Conservation (phyloP, 148 eudicot genomes). For the Talinum fruticosum region DNA sequence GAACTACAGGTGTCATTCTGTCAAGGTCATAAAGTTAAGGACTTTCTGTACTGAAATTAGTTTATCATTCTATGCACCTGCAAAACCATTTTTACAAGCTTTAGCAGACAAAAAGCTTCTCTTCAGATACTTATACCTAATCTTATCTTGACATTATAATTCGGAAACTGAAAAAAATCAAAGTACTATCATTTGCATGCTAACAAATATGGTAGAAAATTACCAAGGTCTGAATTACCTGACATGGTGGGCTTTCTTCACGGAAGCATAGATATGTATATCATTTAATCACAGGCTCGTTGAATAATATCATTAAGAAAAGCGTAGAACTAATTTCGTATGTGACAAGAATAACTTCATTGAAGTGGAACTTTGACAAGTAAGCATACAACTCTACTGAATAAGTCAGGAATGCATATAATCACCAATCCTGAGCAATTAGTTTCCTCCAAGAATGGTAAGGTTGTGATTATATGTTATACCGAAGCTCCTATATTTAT, state of each 20-base stretch:
- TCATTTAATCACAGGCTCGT: too few relatives aligned
- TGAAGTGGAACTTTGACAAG: background rate
- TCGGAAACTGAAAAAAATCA: background rate
- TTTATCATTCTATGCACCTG: constrained; percentile 37
- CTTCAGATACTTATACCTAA: background rate
- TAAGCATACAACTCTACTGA: background rate
- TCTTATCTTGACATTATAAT: background rate
- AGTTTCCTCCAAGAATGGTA: background rate
- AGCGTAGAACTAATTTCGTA: background rate
- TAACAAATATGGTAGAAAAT: background rate
- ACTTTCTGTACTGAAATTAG: constrained; percentile 6
- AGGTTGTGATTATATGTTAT: background rate
- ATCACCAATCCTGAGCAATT: background rate
- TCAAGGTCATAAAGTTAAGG: constrained; percentile 15
- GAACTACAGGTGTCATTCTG: constrained; percentile 64
- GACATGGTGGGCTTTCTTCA: too few relatives aligned
- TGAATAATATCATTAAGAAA: too few relatives aligned
- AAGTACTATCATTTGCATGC: background rate
- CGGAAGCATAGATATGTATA: too few relatives aligned
- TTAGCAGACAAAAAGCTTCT: constrained; percentile 5
- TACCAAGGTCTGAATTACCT: too few relatives aligned
- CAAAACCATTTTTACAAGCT: constrained; percentile 11
- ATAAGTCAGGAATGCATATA: background rate
- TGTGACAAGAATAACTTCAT: background rate
- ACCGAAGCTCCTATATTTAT: background rate